Percentiles rank a stretch among this genome's conserved stretches.
These are phyloP conservation scores for Coniochaeta sp. DNA, from an alignment of 2,329 filamentous ascomycete species.

Conservation along the genomic window DNA sequence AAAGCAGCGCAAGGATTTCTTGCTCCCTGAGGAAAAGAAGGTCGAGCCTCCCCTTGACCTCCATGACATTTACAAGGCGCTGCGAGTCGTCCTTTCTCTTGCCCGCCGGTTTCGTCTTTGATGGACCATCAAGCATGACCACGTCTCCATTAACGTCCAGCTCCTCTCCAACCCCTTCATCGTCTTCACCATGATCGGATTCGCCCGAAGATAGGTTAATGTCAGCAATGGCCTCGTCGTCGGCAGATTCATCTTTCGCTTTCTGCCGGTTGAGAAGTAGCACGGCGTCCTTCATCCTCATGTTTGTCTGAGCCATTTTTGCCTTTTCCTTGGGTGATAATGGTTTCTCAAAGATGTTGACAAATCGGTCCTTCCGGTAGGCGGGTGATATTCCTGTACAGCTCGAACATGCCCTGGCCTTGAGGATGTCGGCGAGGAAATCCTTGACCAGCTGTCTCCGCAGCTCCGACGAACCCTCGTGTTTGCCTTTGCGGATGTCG, in stretches of 20 bases:
- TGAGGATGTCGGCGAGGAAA: conserved; percentile 68
- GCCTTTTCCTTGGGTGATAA: conserved; percentile 67
- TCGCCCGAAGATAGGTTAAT: conserved; percentile 44
- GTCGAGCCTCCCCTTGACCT: conserved; percentile 71
- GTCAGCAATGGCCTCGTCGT: conserved; percentile 66
- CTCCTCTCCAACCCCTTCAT: conserved; percentile 37
- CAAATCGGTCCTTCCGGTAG: conserved; percentile 83
- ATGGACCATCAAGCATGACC: conserved; percentile 45
- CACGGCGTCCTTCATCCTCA: conserved; percentile 65
- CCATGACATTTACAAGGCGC: conserved; percentile 73
- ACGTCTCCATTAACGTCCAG: conserved; percentile 49
- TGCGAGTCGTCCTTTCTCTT: conserved; percentile 38
- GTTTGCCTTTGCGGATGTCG: conserved; percentile 58
- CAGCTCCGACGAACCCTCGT: conserved; percentile 73
- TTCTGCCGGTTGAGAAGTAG: conserved; percentile 36
- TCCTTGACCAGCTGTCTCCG: conserved; percentile 71
- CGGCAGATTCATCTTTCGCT: conserved; percentile 34
- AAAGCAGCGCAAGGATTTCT: conserved; percentile 77
- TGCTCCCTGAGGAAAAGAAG: conserved; percentile 83
- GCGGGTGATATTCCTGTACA: conserved; percentile 67
- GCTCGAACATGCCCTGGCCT: conserved; percentile 59
- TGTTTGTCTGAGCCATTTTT: conserved; percentile 63
- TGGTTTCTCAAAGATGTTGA: conserved; percentile 88
- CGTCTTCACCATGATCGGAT: conserved; percentile 29
- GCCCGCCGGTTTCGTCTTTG: conserved; percentile 24